Base-by-base conservation (phyloP, 2,329 filamentous ascomycete genomes). In the Conoideocrella luteorostrata region DNA sequence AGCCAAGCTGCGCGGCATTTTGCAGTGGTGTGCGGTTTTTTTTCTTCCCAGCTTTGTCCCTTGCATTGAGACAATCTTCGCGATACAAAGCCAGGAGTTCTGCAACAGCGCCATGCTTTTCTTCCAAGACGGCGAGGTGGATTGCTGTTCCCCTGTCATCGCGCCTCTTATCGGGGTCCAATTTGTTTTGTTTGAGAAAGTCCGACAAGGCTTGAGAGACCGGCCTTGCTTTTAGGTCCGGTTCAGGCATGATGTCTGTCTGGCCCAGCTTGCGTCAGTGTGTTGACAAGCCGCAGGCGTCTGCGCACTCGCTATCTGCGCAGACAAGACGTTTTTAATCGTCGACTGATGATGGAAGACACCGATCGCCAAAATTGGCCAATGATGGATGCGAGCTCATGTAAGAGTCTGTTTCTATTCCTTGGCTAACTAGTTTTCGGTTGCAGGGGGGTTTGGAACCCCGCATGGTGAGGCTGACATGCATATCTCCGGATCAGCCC, bases 11-110 rank as follows among this genome's bases (percentile, higher is more conserved):
- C 6, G 43, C 35, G 7, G 48, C 48, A n/a, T 46, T 48, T 36
- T 48, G 48, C 12, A 50, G 39, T 6, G 48, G 48, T 30, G 46
- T 48, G 7, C 46, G 48, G 15, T 43, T 29, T n/a, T 22, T 33
- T 36, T 34, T 48, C 7, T 33, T 30, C 15, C 38, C 37, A 18
- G 9, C 12, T 9, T 33, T 23, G 26, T 33, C 39, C 13, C n/a
- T 17, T 5, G 15, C 39, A 12, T 21, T 22, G 20, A 49, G 18
- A 4, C 47, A 48, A 4, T 45, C 47, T 15, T 39, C n/a, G 21
- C 39, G 45, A 29, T 49, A 49, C 2, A 49, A 7, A 0, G n/a
- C 39, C 12, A 49, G 34, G 12, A 49, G 42, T 28, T 49, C 42
- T 11, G 32, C 36, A 3, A 26, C 45, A 15, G 39, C 37, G 4